These are phyloP conservation scores for Hymenoscyphus scutula DNA, from an alignment of 2,329 filamentous ascomycete species.

Conservation along the genomic window DNA sequence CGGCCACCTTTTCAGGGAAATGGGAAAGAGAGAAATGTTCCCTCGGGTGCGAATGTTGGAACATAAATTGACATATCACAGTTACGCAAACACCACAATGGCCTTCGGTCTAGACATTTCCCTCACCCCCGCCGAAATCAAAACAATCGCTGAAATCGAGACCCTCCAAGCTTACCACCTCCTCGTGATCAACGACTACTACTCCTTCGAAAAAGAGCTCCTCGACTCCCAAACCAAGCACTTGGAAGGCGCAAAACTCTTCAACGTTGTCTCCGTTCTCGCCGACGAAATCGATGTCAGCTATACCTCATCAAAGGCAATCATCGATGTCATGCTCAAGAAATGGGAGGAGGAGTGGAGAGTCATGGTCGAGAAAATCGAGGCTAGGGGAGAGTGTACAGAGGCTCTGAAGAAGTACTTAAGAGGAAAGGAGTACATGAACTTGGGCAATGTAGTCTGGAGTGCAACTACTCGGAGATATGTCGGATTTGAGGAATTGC, in stretches of 20 bases:
- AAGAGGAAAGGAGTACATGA: neutral
- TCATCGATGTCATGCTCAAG: neutral
- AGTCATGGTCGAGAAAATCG: neutral
- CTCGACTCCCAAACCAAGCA: constrained; percentile 3
- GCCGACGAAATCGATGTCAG: neutral
- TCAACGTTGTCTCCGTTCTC: neutral
- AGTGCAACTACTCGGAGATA: neutral
- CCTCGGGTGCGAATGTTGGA: neutral
- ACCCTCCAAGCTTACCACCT: neutral
- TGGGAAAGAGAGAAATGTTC: neutral
- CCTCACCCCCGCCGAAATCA: neutral
- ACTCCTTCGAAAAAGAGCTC: neutral
- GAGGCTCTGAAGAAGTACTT: neutral
- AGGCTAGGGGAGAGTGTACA: neutral
- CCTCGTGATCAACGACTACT: neutral
- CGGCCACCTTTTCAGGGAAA: too few relatives aligned
- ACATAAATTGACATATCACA: neutral
- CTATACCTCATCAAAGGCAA: neutral
- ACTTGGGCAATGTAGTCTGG: neutral
- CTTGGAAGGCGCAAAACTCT: neutral
- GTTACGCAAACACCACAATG: neutral
- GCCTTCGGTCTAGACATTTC: neutral
- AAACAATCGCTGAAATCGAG: neutral
- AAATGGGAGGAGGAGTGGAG: neutral
- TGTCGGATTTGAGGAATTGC: neutral